Evolutionary conservation across 2,329 filamentous ascomycete genomes (phyloP), one percentile per base, ranked within the genome.

Genomic region (Colletotrichum sidae): DNA sequence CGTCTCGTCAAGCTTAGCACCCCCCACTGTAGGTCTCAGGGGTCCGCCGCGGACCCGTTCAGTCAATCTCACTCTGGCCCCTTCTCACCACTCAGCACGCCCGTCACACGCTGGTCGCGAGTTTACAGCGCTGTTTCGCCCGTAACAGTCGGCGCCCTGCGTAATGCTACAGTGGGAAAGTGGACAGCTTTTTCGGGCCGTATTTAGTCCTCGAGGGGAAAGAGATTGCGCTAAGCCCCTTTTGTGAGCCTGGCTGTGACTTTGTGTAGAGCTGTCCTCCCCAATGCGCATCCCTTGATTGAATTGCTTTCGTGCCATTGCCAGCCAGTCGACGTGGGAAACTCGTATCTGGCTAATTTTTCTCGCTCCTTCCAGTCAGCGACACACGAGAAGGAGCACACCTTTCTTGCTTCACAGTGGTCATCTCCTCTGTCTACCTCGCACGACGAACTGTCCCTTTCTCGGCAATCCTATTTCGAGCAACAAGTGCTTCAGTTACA

Each of bases 261-360:
- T 62, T 38, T 53, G 52, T 57, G 63, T 53, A 57, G 58, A 63
- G 63, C 63, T 66, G 63, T 66, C 58, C 63, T 56, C 63, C 44
- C 53, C 58, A 41, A 49, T 47, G 63, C 63, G 60, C 60, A 50
- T 65, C 64, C 64, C 64, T 64, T 67, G 54, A 65, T 54, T 34
- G 58, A 56, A 42, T 57, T 37, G 49, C 49, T 57, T 61, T 25
- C 25, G 25, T 25, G 25, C 25, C 25, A 25, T 25, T 25, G 25
- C 25, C 25, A 25, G 60, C 41, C 64, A 33, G 49, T 42, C 60
- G 51, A 54, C 44, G 49, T 55, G 42, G 55, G 64, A 67, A 55
- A 42, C 54, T 65, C 60, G 60, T 67, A 67, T 60, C 60, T 67
- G 60, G 60, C 60, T 58, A 66, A 66, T 52, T 66, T 66, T 25